These are phyloP conservation scores for Tripidium arundinaceum DNA, from an alignment of 202 grass and related monocot genomes.

Conservation along the genomic window DNA sequence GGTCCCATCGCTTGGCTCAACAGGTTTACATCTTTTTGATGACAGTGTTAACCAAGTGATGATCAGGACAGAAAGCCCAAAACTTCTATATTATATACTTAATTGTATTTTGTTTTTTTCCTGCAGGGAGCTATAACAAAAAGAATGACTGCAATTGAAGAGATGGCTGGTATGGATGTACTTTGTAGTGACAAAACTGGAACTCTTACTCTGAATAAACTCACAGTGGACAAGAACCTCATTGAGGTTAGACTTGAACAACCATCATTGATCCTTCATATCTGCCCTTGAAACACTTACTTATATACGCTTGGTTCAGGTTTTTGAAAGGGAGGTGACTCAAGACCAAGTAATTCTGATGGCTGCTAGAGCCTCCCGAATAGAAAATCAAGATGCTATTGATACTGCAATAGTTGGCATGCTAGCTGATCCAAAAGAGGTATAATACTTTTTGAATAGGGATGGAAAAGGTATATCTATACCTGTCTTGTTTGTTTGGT, in stretches of 20 bases:
- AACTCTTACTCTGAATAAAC: constrained; percentile 89
- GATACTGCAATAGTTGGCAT: constrained; percentile 95
- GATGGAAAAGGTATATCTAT: too few relatives aligned
- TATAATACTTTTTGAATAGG: too few relatives aligned
- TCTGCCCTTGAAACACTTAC: too few relatives aligned
- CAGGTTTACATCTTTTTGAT: too few relatives aligned
- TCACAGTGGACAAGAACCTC: constrained; percentile 90
- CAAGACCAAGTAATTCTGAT: constrained; percentile 82
- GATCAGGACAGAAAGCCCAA: too few relatives aligned
- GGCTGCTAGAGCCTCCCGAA: constrained; percentile 95
- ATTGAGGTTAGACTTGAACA: constrained; percentile 63
- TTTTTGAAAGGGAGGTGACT: constrained; percentile 66
- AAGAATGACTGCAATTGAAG: constrained; percentile 98
- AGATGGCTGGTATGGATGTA: constrained; percentile 99
- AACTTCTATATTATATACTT: too few relatives aligned
- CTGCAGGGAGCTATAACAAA: constrained; percentile 98
- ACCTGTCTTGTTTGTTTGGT: too few relatives aligned
- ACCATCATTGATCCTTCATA: too few relatives aligned
- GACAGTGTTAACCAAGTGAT: too few relatives aligned
- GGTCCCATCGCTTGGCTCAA: constrained; percentile 85
- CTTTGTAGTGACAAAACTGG: constrained; percentile 99
- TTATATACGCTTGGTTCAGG: too few relatives aligned
- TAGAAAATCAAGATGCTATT: constrained; percentile 96
- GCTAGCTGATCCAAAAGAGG: constrained; percentile 97
- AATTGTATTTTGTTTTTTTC: too few relatives aligned